Conservation (phyloP, 805 yeast genomes). For the Candida fluviatilis region DNA sequence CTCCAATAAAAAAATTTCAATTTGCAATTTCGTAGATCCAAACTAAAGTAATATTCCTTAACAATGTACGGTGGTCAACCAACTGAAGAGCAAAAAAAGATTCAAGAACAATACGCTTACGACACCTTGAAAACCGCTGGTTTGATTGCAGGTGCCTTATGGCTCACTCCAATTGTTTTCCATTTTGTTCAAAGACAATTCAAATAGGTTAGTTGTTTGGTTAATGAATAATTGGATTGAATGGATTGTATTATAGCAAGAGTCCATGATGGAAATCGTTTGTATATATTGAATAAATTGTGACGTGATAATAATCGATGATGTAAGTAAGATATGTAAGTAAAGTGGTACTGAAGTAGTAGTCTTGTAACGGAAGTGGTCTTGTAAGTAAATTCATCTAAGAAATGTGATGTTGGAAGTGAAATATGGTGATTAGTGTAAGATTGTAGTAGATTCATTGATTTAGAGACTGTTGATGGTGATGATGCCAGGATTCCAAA, state of each 20-base stretch:
- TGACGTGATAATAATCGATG: not conserved
- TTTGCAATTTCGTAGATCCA: not conserved
- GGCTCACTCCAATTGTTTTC: conserved; percentile 51
- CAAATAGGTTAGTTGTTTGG: conserved; percentile 11
- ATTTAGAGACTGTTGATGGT: too few species aligned
- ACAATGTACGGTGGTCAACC: conserved; percentile 46
- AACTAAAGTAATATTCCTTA: not conserved
- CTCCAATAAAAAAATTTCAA: not conserved
- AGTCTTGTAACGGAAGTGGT: too few species aligned
- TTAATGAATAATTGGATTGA: not conserved
- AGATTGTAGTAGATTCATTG: not conserved
- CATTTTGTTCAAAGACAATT: conserved; percentile 52
- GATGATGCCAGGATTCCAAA: too few species aligned
- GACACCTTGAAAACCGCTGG: conserved; percentile 59
- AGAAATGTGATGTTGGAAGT: not conserved
- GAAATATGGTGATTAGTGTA: not conserved
- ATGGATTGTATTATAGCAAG: too few species aligned
- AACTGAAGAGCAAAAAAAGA: conserved; percentile 62
- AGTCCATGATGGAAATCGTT: too few species aligned
- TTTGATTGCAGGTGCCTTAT: conserved; percentile 60
- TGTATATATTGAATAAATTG: conserved; percentile 1
- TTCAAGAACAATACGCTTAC: conserved; percentile 59
- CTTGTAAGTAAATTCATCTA: too few species aligned
- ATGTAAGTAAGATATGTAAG: too few species aligned
- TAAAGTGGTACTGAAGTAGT: too few species aligned